phyloP scores from a whole-genome alignment of 2,329 filamentous ascomycete species.

The Pyricularia sp. region DNA sequence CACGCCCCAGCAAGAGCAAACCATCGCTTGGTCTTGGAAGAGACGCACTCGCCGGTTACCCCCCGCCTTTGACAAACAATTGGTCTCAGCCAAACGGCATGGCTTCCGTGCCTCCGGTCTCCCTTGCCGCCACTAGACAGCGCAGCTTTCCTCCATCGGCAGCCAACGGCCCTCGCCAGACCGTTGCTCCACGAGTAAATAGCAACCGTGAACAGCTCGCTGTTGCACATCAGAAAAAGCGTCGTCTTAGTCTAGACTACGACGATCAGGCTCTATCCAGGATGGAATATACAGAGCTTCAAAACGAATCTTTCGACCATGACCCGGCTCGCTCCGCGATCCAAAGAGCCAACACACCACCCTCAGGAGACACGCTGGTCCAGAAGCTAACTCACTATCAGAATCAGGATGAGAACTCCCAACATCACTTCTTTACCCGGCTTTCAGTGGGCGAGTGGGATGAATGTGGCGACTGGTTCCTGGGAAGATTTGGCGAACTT shows the following conservation, averaged over 20 bases:
- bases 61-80: neutral
- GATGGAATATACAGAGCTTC: conserved; percentile 44
- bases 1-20: conserved; percentile 8
- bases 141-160: neutral
- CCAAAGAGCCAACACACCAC: conserved; percentile 17
- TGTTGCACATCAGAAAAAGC: conserved; percentile 25
- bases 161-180: conserved; percentile 8
- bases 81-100: neutral
- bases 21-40: neutral
- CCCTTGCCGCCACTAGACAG: neutral
- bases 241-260: conserved; percentile 40
- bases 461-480: conserved; percentile 49
- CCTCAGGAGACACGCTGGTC: conserved; percentile 29
- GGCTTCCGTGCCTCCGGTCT: neutral
- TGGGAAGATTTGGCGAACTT: conserved; percentile 41
- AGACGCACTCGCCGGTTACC: neutral
- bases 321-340: conserved; percentile 40
- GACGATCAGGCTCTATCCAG: conserved; percentile 42
- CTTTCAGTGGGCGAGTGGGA: conserved; percentile 51
- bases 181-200: conserved; percentile 9
- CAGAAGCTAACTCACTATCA: conserved; percentile 42
- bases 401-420: conserved; percentile 28
- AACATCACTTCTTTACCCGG: conserved; percentile 39
- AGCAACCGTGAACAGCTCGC: conserved; percentile 13
- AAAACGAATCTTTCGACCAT: conserved; percentile 44